Conservation (phyloP, 2,329 filamentous ascomycete species). For the Ophiocordyceps australis region DNA sequence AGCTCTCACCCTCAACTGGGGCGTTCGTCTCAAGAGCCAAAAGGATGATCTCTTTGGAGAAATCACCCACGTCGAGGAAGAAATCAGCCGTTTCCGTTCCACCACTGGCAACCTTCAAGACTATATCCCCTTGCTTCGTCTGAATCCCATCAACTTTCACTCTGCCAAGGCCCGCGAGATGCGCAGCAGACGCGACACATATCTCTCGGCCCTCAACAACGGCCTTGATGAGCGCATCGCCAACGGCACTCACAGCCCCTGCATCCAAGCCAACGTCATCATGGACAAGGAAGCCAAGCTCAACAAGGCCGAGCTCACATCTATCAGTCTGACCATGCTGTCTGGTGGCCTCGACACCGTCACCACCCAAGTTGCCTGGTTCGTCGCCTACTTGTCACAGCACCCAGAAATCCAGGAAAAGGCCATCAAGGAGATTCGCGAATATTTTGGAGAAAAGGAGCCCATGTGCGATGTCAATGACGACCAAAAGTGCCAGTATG, state of each 20-base stretch:
- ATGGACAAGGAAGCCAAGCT: conserved; percentile 43
- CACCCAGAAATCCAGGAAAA: conserved; percentile 44
- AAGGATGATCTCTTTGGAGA: conserved; percentile 42
- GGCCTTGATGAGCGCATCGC: conserved; percentile 42
- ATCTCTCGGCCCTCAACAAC: conserved; percentile 35
- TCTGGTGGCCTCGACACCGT: conserved; percentile 50
- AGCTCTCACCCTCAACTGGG: conserved; percentile 48
- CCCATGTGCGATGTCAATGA: conserved; percentile 42
- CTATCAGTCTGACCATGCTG: conserved; percentile 50
- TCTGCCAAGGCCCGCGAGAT: conserved; percentile 40
- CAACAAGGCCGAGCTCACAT: conserved; percentile 42
- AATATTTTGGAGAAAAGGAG: conserved; percentile 28
- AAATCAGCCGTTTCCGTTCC: conserved; percentile 38
- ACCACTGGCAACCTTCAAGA: conserved; percentile 44
- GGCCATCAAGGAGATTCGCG: conserved; percentile 35
- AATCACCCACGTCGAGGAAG: conserved; percentile 44
- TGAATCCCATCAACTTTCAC: conserved; percentile 43
- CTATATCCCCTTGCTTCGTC: conserved; percentile 36
- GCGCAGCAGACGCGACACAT: conserved; percentile 39
- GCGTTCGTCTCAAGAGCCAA: conserved; percentile 36
- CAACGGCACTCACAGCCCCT: conserved; percentile 40
- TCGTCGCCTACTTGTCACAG: conserved; percentile 38
- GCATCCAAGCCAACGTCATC: conserved; percentile 50
- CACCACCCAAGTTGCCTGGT: conserved; percentile 48
- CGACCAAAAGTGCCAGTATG: conserved; percentile 44